These are phyloP conservation scores for Fraxinus paxiana DNA, from an alignment of 305 asterid genomes.

Conservation along the genomic window DNA sequence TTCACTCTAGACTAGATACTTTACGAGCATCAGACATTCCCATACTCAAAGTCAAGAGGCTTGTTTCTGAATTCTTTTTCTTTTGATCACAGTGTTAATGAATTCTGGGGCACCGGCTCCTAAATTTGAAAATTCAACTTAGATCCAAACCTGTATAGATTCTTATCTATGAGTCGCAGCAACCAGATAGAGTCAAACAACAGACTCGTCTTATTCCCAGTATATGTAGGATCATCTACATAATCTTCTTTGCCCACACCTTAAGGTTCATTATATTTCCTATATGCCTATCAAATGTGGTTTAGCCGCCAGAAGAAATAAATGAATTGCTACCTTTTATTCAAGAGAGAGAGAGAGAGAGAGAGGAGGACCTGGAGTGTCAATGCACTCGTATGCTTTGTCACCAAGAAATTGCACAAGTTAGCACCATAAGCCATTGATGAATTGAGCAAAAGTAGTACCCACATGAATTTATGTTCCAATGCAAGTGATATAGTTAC, in stretches of 20 bases:
- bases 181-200: neutral
- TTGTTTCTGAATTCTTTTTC: neutral
- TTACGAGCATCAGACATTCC: neutral
- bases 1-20: neutral
- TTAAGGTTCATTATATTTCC: neutral
- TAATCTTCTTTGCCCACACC: neutral
- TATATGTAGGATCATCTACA: neutral
- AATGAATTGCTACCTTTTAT: neutral
- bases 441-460: constrained; percentile 71
- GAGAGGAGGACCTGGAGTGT: constrained; percentile 74
- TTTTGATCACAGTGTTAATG: neutral
- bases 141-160: neutral
- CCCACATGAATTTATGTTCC: constrained; percentile 59
- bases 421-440: constrained; percentile 90
- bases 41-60: neutral
- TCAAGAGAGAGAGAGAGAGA: neutral
- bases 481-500: constrained; percentile 53
- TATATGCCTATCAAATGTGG: neutral
- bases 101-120: neutral
- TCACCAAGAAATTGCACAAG: constrained; percentile 87
- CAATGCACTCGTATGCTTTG: constrained; percentile 90
- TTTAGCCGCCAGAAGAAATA: neutral
- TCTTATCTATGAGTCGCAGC: neutral
- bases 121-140: neutral
- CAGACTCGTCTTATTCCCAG: neutral